These are phyloP conservation scores for Porogramme epimiltina DNA, from an alignment of 1,284 basidiomycete species.

Conservation along the genomic window DNA sequence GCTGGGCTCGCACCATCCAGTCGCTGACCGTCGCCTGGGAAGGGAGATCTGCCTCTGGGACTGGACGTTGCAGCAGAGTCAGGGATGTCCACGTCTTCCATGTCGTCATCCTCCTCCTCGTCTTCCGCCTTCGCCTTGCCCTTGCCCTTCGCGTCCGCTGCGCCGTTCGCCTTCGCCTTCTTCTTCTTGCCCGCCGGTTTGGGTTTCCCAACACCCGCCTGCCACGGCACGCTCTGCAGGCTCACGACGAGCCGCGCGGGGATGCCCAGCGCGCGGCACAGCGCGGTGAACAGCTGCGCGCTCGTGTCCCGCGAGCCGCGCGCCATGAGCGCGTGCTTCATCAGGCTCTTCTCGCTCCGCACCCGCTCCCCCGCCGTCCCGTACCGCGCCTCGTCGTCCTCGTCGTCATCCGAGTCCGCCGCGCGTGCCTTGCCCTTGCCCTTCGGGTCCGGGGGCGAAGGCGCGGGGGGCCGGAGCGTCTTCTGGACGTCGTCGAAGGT, in stretches of 20 bases:
- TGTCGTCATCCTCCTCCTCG: slow-evolving; percentile 36
- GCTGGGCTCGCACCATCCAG: slow-evolving; percentile 39
- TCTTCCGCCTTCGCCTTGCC: slow-evolving; percentile 30
- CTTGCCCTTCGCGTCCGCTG: slow-evolving; percentile 39
- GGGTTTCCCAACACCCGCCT: slow-evolving; percentile 57
- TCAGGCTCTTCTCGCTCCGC: slow-evolving; percentile 79
- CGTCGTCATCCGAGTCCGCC: slow-evolving; percentile 21
- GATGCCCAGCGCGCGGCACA: slow-evolving; percentile 87
- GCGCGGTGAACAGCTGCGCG: slow-evolving; percentile 89
- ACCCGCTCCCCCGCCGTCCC: slow-evolving; percentile 63
- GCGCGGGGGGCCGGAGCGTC: slow-evolving; percentile 38
- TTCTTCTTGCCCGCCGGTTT: slow-evolving; percentile 46
- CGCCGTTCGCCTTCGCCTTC: slow-evolving; percentile 33
- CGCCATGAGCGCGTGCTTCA: slow-evolving; percentile 85
- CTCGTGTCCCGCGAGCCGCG: slow-evolving; percentile 86
- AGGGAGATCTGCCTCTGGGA: slow-evolving; percentile 23
- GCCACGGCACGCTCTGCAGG: slow-evolving; percentile 90
- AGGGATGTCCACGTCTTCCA: slow-evolving; percentile 40
- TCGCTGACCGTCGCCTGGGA: slow-evolving; percentile 40
- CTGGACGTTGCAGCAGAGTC: slow-evolving; percentile 11
- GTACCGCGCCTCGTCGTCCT: slow-evolving; percentile 32
- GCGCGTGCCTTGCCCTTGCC: slow-evolving; percentile 33
- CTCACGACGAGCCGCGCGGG: slow-evolving; percentile 90
- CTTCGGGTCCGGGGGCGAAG: slow-evolving; percentile 32
- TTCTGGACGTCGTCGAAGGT: slow-evolving; percentile 73